Base-by-base conservation (phyloP, 148 eudicot genomes). In the Dysphania ambrosioides region DNA sequence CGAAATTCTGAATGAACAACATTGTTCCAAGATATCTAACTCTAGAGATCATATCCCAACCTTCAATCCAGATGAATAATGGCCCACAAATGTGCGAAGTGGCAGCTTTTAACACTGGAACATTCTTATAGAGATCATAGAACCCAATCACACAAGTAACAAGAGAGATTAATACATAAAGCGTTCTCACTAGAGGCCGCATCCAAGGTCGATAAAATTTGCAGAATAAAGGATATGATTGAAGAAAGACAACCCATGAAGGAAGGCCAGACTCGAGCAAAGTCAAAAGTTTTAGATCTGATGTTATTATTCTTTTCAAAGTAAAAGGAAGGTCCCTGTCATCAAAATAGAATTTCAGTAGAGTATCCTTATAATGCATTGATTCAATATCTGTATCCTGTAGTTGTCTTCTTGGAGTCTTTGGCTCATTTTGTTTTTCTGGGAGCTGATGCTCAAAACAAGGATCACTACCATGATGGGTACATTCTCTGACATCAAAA, bases 151-250 rank as follows among this genome's bases (percentile, higher is more conserved):
- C 77, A 47, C 91, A 97, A 40, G 99, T 95, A 56, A 92, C 85
- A 75, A 87, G 44, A 61, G 97, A 92, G 32, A 95, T 84, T 64
- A 83, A 51, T 71, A 92, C 86, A 58, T 92, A 95, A 31, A 90
- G 84, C 2, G 82, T 78, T 88, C 97, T 91, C 47, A 90, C 96
- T 74, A 95, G 76, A 72, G 97, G 90, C 42, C 99, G 86, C 96
- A 95, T 95, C 97, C 99, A 95, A 15, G 99, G 97, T 36, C 94
- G 97, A 81, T 95, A 95, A 19, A 92, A 51, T 82, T 88, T 88
- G 84, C 94, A 92, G 81, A 92, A 89, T 34, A 83, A 87, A 1
- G 99, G 99, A 77, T 95, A 95, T 40, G 99, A 95, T 70, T 95
- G 99, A 66, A 95, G 91, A 75, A 95, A 92, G 34, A 95, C 82